Base-by-base conservation (phyloP, 1,284 basidiomycete genomes). In the Thelephora terrestris region DNA sequence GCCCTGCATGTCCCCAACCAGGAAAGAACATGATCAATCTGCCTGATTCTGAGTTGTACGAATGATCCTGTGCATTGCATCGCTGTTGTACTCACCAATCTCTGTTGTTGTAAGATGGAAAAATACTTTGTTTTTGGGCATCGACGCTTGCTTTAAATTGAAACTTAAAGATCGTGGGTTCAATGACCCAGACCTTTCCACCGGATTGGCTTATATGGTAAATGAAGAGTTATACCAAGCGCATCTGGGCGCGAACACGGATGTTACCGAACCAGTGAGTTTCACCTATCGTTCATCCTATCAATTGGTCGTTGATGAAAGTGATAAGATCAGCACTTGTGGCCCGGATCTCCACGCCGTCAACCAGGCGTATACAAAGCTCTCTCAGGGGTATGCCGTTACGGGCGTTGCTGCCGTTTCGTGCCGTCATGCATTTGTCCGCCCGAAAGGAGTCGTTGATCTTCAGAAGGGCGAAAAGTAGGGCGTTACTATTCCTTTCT, bases 81-180 rank as follows among this genome's bases (percentile, higher is more conserved):
- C 5, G 5, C 10, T 27, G 10, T 27, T 27, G 27, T 5, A 27
- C 10, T 27, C 5, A 27, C 27, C 10, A 27, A 27, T 10, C 27
- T 27, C 27, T 10, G 5, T 27, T 27, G 27, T 27, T 27, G 27
- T 27, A 27, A 57, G 61, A 9, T 63, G 52, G 51, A 48, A 63
- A 0, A 61, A 60, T 45, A 51, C 52, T 5, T 47, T 62, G 0
- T 59, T 59, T 32, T 42, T 63, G 5, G 27, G 27, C 27, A 27
- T 27, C 4, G 61, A 60, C 40, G 58, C 56, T 3, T 58, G 64
- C 47, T 67, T 67, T 47, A 44, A 57, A 2, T 47, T 61, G 10
- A 53, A 55, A 24, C 48, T 44, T 3, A 59, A 59, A 40, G 42
- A 55, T 16, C 52, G 59, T 4, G 56, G 55, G 1, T 29, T 52